Percentiles rank a stretch among this genome's conserved stretches.
Conservation (phyloP, 768 basidiomycete genomes). For the Boletellus emodensis region DNA sequence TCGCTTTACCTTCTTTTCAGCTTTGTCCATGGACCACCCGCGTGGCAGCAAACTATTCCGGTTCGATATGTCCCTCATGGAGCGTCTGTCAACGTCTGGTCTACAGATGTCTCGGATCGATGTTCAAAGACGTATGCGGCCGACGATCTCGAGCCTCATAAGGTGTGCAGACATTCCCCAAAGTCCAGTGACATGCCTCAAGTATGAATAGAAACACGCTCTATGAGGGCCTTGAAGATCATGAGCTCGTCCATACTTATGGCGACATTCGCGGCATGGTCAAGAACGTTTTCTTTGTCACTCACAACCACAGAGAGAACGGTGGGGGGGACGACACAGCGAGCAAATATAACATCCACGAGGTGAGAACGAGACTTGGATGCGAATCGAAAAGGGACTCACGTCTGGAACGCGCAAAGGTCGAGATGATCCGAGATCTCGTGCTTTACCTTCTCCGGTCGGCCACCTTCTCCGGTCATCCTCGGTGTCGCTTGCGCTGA, state of each 20-base stretch:
- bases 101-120: slow-evolving; percentile 66
- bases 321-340: slow-evolving; percentile 56
- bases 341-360: slow-evolving; percentile 64
- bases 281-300: slow-evolving; percentile 65
- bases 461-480: neutral
- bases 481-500: neutral
- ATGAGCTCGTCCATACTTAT: slow-evolving; percentile 47
- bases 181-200: too few species aligned
- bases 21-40: slow-evolving; percentile 64
- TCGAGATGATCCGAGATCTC: slow-evolving; percentile 47
- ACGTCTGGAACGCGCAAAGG: slow-evolving; percentile 21
- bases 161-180: slow-evolving; percentile 3
- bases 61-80: slow-evolving; percentile 76
- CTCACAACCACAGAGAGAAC: slow-evolving; percentile 59
- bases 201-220: slow-evolving; percentile 44
- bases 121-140: slow-evolving; percentile 75
- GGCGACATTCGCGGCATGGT: slow-evolving; percentile 57
- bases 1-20: slow-evolving; percentile 31
- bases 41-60: slow-evolving; percentile 52
- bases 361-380: slow-evolving; percentile 46
- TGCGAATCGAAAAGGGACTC: neutral
- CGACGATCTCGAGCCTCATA: slow-evolving; percentile 55
- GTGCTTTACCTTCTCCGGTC: slow-evolving; percentile 48
- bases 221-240: slow-evolving; percentile 58
- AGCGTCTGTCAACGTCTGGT: slow-evolving; percentile 55